Evolutionary conservation across 164 flowering plant genomes (phyloP), one percentile per base, ranked within the genome.

Genomic region (Chimonanthus salicifolius): DNA sequence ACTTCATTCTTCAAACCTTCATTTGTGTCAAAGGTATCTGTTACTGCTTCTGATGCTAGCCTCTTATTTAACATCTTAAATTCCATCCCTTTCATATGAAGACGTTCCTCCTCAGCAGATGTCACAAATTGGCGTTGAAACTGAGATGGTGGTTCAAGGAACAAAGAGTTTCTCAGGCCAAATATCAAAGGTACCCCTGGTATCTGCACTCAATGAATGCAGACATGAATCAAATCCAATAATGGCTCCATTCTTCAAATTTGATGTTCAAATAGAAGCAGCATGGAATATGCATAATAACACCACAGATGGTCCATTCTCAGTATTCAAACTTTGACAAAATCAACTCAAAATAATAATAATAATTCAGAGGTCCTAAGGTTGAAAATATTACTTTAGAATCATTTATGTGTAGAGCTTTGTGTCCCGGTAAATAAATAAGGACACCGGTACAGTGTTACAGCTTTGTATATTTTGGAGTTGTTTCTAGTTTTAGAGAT

Each of bases 121-220:
- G 83, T 88, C 63, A 81, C 92, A 84, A 83, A 85, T 44, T 88
- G 80, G 9, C 82, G 92, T 69, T 94, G 94, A 73, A 64, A 77
- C 47, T 75, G 68, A 47, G 99, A 92, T 47, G 92, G 95, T 67
- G 81, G 85, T 74, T 92, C 97, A 69, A 96, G 83, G 63, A 86
- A 77, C 67, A 96, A 82, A 18, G 97, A 85, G 66, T 88, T 89
- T 74, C 90, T 83, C 50, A 90, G 80, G 66, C 86, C 95, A 84
- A 65, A 92, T 64, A 94, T 77, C 46, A 87, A 68, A 69, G 99
- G 99, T 6, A 92, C 97, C 78, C 92, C 92, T 20, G 98, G 94
- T 68, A 88, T 75, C 99, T 95, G 85, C 77, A 78, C 20, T n/a
- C 64, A 72, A 64, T 5, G 72, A 71, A 71, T 2, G 45, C 3